Percentiles rank a stretch among this genome's conserved stretches.
phyloP scores from a whole-genome alignment of 768 basidiomycete species.

The Boletus tylopilopsis region DNA sequence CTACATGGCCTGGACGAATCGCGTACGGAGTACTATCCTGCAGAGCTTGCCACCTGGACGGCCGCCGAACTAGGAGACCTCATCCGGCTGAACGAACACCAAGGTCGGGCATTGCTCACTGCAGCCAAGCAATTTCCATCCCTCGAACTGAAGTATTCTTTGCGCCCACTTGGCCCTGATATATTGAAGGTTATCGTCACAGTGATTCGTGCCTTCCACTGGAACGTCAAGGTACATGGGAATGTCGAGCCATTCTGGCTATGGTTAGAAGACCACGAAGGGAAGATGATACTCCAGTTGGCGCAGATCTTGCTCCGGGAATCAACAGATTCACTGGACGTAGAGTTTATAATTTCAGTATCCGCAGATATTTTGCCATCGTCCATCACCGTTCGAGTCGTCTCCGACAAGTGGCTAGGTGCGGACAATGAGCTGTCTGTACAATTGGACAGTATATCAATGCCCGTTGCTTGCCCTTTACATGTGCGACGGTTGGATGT shows the following conservation, averaged over 20 bases:
- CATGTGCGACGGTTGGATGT: constrained; percentile 67
- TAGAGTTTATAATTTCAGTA: constrained; percentile 82
- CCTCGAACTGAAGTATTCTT: constrained; percentile 55
- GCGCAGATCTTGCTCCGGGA: constrained; percentile 69
- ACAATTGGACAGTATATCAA: constrained; percentile 62
- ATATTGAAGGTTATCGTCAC: constrained; percentile 72
- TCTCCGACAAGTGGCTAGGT: constrained; percentile 92
- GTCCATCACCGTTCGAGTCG: constrained; percentile 67
- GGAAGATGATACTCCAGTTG: constrained; percentile 78
- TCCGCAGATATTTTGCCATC: constrained; percentile 54
- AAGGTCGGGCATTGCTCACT: constrained; percentile 73
- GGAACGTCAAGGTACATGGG: constrained; percentile 76
- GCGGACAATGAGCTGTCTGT: constrained; percentile 74
- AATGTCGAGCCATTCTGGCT: constrained; percentile 86
- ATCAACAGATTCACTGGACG: constrained; percentile 52
- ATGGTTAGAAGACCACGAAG: constrained; percentile 88
- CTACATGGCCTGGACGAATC: constrained; percentile 74
- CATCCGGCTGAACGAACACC: constrained; percentile 79
- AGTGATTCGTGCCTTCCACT: constrained; percentile 67
- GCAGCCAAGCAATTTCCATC: constrained; percentile 87
- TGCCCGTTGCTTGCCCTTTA: constrained; percentile 61
- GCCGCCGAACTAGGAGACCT: constrained; percentile 72
- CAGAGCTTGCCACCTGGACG: constrained; percentile 65
- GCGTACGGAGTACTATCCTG: constrained; percentile 75
- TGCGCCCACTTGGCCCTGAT: constrained; percentile 82